Evolutionary conservation across 139 green algal species (phyloP).

Genomic region (Nannochloris sp.): DNA sequence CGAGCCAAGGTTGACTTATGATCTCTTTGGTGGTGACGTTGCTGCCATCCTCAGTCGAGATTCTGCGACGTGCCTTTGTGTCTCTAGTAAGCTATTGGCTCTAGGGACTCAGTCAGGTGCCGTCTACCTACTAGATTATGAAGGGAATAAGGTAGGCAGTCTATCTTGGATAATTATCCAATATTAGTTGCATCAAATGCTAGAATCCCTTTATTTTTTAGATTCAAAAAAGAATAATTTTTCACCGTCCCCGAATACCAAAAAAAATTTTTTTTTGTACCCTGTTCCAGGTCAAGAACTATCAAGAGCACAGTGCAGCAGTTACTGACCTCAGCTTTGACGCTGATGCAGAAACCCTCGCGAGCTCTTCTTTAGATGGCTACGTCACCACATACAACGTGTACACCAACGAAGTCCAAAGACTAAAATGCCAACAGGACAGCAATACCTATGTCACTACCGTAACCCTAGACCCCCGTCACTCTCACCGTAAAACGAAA

Average conservation of each 20-base stretch:
- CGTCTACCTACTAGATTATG: constrained; percentile 81
- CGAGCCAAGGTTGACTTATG: background rate
- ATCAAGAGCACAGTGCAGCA: constrained; percentile 40
- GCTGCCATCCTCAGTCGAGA: constrained; percentile 30
- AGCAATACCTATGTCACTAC: constrained; percentile 5
- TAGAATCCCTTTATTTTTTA: background rate
- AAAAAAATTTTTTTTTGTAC: background rate
- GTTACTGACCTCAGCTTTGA: constrained; percentile 82
- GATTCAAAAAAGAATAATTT: background rate
- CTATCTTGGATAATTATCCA: background rate
- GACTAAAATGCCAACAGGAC: constrained; percentile 44
- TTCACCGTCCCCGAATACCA: no score
- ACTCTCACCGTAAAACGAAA: constrained; percentile 49
- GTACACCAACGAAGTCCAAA: constrained; percentile 53
- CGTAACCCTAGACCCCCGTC: constrained; percentile 80
- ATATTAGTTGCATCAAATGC: no score
- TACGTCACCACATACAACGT: constrained; percentile 61
- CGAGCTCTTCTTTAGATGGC: constrained; percentile 73
- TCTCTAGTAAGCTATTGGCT: constrained; percentile 83
- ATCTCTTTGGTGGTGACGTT: constrained; percentile 23
- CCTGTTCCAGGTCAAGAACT: constrained; percentile 39
- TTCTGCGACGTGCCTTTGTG: constrained; percentile 43
- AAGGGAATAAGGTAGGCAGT: constrained; percentile 65
- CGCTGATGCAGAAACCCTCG: constrained; percentile 62
- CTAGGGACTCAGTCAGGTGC: constrained; percentile 65